phyloP scores from a whole-genome alignment of 2,329 filamentous ascomycete genomes.

The Paramyrothecium sp. region DNA sequence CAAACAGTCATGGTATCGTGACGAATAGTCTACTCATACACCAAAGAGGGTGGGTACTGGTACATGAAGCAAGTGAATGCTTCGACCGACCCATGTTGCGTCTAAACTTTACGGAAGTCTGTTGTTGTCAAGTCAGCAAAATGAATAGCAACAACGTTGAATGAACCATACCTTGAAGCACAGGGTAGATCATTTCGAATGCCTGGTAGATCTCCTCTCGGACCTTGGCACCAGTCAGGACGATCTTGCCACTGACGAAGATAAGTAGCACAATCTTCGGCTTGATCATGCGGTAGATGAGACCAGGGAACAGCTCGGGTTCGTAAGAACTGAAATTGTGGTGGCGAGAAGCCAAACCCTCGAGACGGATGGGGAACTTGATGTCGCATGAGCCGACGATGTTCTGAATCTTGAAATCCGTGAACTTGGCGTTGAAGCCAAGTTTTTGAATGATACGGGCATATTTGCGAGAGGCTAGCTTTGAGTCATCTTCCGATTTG shows the following conservation, averaged over 20 bases:
- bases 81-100: conserved; percentile 9
- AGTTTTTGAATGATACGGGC: conserved; percentile 99
- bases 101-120: conserved; percentile 60
- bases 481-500: conserved; percentile 96
- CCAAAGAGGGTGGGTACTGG: conserved; percentile 15
- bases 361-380: conserved; percentile 97
- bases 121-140: conserved; percentile 2
- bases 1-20: conserved; percentile 47
- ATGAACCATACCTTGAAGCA: conserved; percentile 70
- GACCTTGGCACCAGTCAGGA: conserved; percentile 95
- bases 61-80: conserved; percentile 9
- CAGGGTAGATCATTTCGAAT: conserved; percentile 96
- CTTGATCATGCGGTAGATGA: conserved; percentile 99
- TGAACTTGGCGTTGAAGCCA: conserved; percentile 99
- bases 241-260: conserved; percentile 98
- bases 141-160: neutral
- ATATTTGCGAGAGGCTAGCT: conserved; percentile 95
- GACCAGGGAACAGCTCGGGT: conserved; percentile 95
- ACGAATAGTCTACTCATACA: conserved; percentile 43
- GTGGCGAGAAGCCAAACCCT: conserved; percentile 93
- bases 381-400: conserved; percentile 99
- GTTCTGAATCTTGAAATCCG: conserved; percentile 99
- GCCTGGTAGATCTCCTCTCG: conserved; percentile 97
- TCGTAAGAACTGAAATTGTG: conserved; percentile 99
- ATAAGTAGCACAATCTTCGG: conserved; percentile 98